Evolutionary conservation across 2,329 filamentous ascomycete species (phyloP).

Genomic region (Chrysoporthe deuterocubensis): DNA sequence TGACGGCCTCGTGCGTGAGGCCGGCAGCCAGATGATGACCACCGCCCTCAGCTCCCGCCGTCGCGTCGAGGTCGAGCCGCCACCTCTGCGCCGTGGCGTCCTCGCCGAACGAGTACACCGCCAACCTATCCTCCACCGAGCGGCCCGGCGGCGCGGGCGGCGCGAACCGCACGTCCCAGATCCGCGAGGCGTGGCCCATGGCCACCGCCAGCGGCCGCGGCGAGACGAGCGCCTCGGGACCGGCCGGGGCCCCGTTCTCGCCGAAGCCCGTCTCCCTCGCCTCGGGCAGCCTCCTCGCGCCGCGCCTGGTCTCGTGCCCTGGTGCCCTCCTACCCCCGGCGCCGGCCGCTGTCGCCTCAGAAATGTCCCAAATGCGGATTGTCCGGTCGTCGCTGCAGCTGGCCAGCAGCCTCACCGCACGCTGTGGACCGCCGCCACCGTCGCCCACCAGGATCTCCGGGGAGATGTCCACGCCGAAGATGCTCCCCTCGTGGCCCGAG

Average conservation of each 20-base stretch:
- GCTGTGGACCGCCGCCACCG: not conserved
- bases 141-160: conserved; percentile 14
- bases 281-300: conserved; percentile 30
- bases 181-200: conserved; percentile 87
- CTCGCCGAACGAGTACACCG: conserved; percentile 78
- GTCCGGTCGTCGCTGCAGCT: conserved; percentile 97
- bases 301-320: too few species aligned
- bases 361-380: conserved; percentile 85
- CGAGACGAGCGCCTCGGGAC: conserved; percentile 35
- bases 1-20: conserved; percentile 58
- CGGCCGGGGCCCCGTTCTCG: conserved; percentile 39
- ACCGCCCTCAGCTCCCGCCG: conserved; percentile 14
- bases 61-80: conserved; percentile 53
- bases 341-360: conserved; percentile 44
- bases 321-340: conserved; percentile 31
- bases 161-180: conserved; percentile 81
- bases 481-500: conserved; percentile 82
- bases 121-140: conserved; percentile 23
- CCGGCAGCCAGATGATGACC: conserved; percentile 30
- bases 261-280: conserved; percentile 68
- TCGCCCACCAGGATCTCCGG: conserved; percentile 45
- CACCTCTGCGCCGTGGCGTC: conserved; percentile 79
- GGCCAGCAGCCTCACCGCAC: conserved; percentile 67
- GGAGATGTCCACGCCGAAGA: conserved; percentile 88
- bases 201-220: conserved; percentile 64